Evolutionary conservation across 2,329 filamentous ascomycete species (phyloP).

Genomic region (Paradendryphiella salina): DNA sequence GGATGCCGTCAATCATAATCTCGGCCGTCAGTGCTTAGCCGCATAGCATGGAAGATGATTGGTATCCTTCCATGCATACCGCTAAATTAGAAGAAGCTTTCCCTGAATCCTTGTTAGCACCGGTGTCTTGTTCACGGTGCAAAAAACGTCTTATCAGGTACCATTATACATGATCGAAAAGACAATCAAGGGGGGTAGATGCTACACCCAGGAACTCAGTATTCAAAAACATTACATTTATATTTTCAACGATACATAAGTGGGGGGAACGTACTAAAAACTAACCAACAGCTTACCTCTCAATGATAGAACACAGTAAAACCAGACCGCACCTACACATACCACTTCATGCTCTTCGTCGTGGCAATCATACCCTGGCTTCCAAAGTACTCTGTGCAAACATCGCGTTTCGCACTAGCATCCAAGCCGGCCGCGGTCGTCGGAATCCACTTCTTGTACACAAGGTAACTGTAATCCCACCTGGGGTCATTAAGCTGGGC

Average conservation of each 20-base stretch:
- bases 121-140: no score
- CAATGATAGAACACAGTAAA: no score
- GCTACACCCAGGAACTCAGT: no score
- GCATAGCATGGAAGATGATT: neutral
- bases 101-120: no score
- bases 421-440: constrained; percentile 7
- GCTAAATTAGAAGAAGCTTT: neutral
- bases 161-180: no score
- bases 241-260: no score
- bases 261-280: no score
- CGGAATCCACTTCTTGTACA: constrained; percentile 12
- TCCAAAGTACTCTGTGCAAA: constrained; percentile 8
- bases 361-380: constrained; percentile 2
- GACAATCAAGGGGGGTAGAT: no score
- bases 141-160: no score
- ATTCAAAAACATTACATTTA: no score
- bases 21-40: neutral
- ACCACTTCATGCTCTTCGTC: constrained; percentile 2
- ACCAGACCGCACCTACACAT: neutral
- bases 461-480: constrained; percentile 52
- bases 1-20: neutral
- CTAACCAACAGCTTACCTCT: no score
- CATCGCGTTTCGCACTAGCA: constrained; percentile 2
- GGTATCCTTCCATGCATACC: neutral
- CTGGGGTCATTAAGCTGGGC: constrained; percentile 53